Percentiles rank a stretch among this genome's conserved stretches.
phyloP scores from a whole-genome alignment of 352 stramenopile genomes.

The Globisporangium irregulare region DNA sequence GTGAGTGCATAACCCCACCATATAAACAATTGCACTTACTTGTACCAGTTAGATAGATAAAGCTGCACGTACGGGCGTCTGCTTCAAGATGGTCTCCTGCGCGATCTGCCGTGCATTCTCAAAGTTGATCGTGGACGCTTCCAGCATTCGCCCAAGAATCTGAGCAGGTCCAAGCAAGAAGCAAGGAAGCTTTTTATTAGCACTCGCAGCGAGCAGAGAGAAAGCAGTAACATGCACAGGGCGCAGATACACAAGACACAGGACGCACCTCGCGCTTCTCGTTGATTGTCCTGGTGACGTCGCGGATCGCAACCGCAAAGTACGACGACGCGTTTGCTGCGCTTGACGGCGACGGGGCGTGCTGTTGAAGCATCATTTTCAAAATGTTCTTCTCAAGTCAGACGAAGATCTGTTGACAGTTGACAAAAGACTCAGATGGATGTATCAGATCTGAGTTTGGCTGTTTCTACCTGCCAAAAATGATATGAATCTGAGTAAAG shows the following conservation, averaged over 20 bases:
- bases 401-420: not conserved
- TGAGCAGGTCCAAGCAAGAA: slow-evolving; percentile 12
- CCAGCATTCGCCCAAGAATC: slow-evolving; percentile 65
- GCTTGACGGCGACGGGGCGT: not conserved
- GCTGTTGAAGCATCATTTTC: not conserved
- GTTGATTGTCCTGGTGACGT: slow-evolving; percentile 61
- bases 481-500: not conserved
- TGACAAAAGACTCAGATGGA: not conserved
- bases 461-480: no score
- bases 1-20: not conserved
- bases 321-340: slow-evolving; percentile 24
- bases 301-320: slow-evolving; percentile 43
- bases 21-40: not conserved
- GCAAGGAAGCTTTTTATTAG: not conserved
- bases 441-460: not conserved
- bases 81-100: slow-evolving; percentile 51
- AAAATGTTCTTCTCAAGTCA: not conserved
- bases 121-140: slow-evolving; percentile 59
- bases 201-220: not conserved
- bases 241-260: no score
- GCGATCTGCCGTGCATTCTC: slow-evolving; percentile 44
- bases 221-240: no score
- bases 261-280: slow-evolving; percentile 63
- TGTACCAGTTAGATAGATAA: not conserved
- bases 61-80: slow-evolving; percentile 37